Percentiles rank a stretch among this genome's conserved stretches.
Evolutionary conservation across 2,329 filamentous ascomycete genomes (phyloP).

Genomic region (Diatrype stigma): DNA sequence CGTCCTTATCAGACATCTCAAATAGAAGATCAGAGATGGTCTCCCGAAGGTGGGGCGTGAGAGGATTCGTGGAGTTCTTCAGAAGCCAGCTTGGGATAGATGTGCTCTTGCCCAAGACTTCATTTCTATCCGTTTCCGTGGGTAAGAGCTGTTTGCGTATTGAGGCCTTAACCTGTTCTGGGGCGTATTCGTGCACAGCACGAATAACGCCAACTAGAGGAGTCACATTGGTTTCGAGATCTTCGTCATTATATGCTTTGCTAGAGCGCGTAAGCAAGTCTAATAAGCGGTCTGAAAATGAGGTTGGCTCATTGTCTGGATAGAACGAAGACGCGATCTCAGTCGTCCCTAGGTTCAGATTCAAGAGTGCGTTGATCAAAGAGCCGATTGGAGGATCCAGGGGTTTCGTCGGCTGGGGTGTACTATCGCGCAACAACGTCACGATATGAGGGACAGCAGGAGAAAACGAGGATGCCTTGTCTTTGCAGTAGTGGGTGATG

Average conservation of each 20-base stretch:
- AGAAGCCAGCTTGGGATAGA: slow-evolving; percentile 74
- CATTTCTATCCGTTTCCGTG: slow-evolving; percentile 67
- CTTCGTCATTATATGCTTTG: slow-evolving; percentile 56
- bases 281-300: slow-evolving; percentile 61
- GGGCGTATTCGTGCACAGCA: slow-evolving; percentile 65
- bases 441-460: slow-evolving; percentile 66
- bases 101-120: slow-evolving; percentile 71
- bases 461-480: slow-evolving; percentile 59
- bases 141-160: slow-evolving; percentile 71
- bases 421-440: slow-evolving; percentile 59
- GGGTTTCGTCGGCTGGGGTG: slow-evolving; percentile 58
- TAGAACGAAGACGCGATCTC: slow-evolving; percentile 57
- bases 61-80: slow-evolving; percentile 69
- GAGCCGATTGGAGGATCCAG: slow-evolving; percentile 68
- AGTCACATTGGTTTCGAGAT: slow-evolving; percentile 68
- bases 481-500: slow-evolving; percentile 68
- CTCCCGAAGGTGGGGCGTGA: slow-evolving; percentile 67
- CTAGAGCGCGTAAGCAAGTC: slow-evolving; percentile 66
- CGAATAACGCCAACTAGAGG: slow-evolving; percentile 73
- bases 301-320: slow-evolving; percentile 56
- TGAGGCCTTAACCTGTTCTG: slow-evolving; percentile 54
- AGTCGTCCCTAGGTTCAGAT: slow-evolving; percentile 63
- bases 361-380: slow-evolving; percentile 76
- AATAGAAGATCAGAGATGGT: slow-evolving; percentile 78
- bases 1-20: slow-evolving; percentile 77